These are phyloP conservation scores for Candida ipomoeae DNA, from an alignment of 805 yeast genomes.

Conservation along the genomic window DNA sequence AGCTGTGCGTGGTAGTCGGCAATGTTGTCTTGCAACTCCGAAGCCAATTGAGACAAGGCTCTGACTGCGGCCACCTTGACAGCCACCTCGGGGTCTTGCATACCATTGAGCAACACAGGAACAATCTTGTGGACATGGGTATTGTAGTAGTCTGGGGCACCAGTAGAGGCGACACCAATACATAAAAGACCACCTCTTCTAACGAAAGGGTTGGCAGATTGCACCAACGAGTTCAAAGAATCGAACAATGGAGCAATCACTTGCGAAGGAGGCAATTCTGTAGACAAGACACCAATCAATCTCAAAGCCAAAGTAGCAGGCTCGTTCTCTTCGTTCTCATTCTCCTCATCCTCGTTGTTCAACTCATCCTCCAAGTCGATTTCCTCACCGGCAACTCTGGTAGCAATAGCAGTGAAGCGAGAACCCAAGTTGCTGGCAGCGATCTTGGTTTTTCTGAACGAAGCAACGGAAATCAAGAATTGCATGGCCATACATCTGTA, in stretches of 20 bases:
- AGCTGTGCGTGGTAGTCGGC: slow-evolving; percentile 80
- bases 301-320: slow-evolving; percentile 77
- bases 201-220: slow-evolving; percentile 65
- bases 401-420: slow-evolving; percentile 65
- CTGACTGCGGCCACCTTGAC: slow-evolving; percentile 86
- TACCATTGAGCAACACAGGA: slow-evolving; percentile 68
- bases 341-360: slow-evolving; percentile 79
- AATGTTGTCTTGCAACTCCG: slow-evolving; percentile 78
- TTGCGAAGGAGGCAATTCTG: slow-evolving; percentile 89
- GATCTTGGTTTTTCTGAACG: slow-evolving; percentile 78
- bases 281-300: slow-evolving; percentile 70
- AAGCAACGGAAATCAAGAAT: slow-evolving; percentile 73
- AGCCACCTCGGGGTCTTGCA: slow-evolving; percentile 66
- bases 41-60: slow-evolving; percentile 71
- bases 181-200: slow-evolving; percentile 85
- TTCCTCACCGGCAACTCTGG: slow-evolving; percentile 73
- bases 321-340: slow-evolving; percentile 86
- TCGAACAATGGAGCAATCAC: slow-evolving; percentile 77
- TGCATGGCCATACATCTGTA: slow-evolving; percentile 78
- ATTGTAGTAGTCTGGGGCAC: slow-evolving; percentile 90
- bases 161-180: slow-evolving; percentile 77
- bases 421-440: slow-evolving; percentile 81
- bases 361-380: slow-evolving; percentile 72
- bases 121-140: slow-evolving; percentile 70
- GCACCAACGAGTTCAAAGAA: slow-evolving; percentile 43